Evolutionary conservation across 768 basidiomycete genomes (phyloP), one percentile per base, ranked within the genome.

Genomic region (Pleurotus ostreatus): DNA sequence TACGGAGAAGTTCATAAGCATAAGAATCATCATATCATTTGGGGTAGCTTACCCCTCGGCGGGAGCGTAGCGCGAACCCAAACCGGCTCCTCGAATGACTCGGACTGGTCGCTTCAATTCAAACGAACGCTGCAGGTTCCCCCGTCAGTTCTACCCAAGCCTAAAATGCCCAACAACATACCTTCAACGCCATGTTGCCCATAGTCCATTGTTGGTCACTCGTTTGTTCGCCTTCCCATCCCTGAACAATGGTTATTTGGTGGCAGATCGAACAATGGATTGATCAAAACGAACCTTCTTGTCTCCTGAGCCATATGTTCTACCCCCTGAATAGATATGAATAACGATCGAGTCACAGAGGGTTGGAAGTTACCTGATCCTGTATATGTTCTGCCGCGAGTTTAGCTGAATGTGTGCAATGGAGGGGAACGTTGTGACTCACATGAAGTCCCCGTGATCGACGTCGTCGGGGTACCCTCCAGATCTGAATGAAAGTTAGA

Each of bases 401-500:
- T 4, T 55, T 7, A 56, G 20, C 4, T 34, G 46, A 25, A 26
- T 20, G 18, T 49, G 25, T 13, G 37, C 5, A 34, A 49, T 18
- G 44, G n/a, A 20, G 51, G 39, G 30, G 5, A 15, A 48, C 20
- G 47, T 16, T 23, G 25, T 8, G 39, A 65, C 71, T 52, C 57
- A 76, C 76, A 77, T 62, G 20, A 64, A 62, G 2, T 76, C 68
- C 6, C 78, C 77, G 0, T 68, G 47, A 49, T 78, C 78, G 2
- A 55, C 26, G 57, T 79, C 72, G 43, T 79, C 78, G 41, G 71
- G 70, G 46, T 79, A 78, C 2, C 71, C 69, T 4, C 69, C 68
- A 12, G 73, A 75, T 2, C 54, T 55, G 11, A 22, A 55, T 30
- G 34, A n/a, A 9, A 45, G 30, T 34, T 34, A 34, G 11, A 34